A percentile compares a stretch with the other conserved stretches of the same genome.
These are phyloP conservation scores for Mediolabrus comicus DNA, from an alignment of 108 stramenopile genomes.

Conservation along the genomic window DNA sequence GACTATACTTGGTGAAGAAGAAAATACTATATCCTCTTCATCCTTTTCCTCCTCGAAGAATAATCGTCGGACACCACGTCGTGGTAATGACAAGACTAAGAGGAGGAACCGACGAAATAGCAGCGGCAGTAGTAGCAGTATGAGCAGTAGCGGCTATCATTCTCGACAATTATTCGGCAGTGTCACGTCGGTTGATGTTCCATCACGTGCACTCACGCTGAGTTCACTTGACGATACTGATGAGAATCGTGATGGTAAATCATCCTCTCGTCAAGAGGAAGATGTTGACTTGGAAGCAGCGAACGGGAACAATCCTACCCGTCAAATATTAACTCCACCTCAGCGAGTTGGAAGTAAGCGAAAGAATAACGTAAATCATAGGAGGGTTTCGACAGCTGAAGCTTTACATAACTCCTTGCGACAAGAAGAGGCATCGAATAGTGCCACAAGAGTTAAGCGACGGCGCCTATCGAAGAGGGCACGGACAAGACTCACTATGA, in stretches of 20 bases:
- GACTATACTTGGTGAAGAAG: neutral
- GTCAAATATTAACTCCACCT: neutral
- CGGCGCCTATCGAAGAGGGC: slow-evolving; percentile 29
- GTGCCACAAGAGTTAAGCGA: slow-evolving; percentile 4
- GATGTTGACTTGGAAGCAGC: slow-evolving; percentile 2
- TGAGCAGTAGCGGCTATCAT: neutral
- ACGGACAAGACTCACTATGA: slow-evolving; percentile 28
- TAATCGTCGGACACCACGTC: neutral
- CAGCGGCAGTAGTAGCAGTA: neutral
- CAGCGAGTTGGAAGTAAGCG: neutral
- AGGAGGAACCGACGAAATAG: neutral
- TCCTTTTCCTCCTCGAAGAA: neutral
- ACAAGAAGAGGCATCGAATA: neutral
- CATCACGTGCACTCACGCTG: neutral
- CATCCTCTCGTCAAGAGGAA: neutral
- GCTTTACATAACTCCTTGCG: neutral
- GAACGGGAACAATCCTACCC: neutral
- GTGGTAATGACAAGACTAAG: neutral
- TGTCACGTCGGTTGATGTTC: neutral
- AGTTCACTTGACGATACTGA: neutral
- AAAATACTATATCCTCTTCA: neutral
- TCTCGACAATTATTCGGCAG: neutral
- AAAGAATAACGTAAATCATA: neutral
- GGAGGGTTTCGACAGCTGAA: neutral
- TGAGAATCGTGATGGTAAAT: neutral